A percentile compares a stretch with the other conserved stretches of the same genome.
Evolutionary conservation across 108 stramenopile genomes (phyloP).

Genomic region (Nitzschia sp.): DNA sequence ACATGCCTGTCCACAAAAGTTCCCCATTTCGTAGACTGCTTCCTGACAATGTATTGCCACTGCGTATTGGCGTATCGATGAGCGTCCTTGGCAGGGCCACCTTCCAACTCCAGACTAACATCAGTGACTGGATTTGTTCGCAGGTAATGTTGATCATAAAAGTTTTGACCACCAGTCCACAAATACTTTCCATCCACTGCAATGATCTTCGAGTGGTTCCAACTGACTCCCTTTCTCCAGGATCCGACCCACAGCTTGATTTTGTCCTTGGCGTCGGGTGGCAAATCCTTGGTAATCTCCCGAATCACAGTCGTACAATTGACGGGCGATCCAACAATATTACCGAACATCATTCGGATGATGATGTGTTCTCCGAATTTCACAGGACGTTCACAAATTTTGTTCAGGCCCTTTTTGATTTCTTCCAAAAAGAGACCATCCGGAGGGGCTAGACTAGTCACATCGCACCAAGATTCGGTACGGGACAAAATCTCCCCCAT

Average conservation of each 20-base stretch:
- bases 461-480: slow-evolving; percentile 54
- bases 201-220: slow-evolving; percentile 70
- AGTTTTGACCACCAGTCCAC: slow-evolving; percentile 63
- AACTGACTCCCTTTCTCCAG: slow-evolving; percentile 55
- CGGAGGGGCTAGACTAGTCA: slow-evolving; percentile 48
- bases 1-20: slow-evolving; percentile 43
- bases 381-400: slow-evolving; percentile 30
- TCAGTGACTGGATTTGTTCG: slow-evolving; percentile 50
- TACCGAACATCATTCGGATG: slow-evolving; percentile 62
- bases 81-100: slow-evolving; percentile 49
- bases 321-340: slow-evolving; percentile 58
- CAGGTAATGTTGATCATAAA: slow-evolving; percentile 58
- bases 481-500: slow-evolving; percentile 39
- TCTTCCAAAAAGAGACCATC: slow-evolving; percentile 54
- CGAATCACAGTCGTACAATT: slow-evolving; percentile 48
- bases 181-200: slow-evolving; percentile 63
- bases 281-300: slow-evolving; percentile 52
- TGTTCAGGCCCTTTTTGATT: slow-evolving; percentile 38
- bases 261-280: slow-evolving; percentile 39
- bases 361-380: slow-evolving; percentile 21
- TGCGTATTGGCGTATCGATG: slow-evolving; percentile 59
- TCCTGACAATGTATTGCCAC: slow-evolving; percentile 52
- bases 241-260: slow-evolving; percentile 61
- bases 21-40: slow-evolving; percentile 51
- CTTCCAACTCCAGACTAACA: slow-evolving; percentile 50